Evolutionary conservation across 257 asterid species (phyloP).

Genomic region (Coffea canephora): DNA sequence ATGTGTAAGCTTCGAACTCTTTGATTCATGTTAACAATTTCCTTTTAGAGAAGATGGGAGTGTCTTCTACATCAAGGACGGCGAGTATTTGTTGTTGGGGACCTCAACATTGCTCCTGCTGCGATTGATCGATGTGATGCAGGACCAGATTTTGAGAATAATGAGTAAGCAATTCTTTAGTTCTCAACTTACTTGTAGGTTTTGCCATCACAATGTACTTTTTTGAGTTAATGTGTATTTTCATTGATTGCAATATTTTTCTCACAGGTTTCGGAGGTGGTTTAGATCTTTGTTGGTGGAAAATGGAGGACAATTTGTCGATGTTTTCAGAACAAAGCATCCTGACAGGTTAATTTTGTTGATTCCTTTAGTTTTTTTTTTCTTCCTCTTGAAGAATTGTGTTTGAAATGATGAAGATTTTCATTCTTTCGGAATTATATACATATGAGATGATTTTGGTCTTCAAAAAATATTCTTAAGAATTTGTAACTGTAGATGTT

Average conservation of each 20-base stretch:
- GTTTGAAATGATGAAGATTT: background rate
- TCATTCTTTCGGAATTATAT: background rate
- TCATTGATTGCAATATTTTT: conserved; percentile 4
- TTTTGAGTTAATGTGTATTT: background rate
- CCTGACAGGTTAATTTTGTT: conserved; percentile 61
- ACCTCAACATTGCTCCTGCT: conserved; percentile 87
- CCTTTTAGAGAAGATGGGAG: conserved; percentile 88
- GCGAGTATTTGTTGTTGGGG: conserved; percentile 80
- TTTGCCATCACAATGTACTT: background rate
- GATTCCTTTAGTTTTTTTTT: background rate
- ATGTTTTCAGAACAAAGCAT: conserved; percentile 75
- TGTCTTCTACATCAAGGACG: conserved; percentile 64
- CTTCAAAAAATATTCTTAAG: too few relatives aligned
- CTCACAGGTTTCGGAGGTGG: conserved; percentile 84
- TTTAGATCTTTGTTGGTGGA: conserved; percentile 75
- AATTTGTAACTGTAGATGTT: too few relatives aligned
- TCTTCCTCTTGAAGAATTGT: background rate
- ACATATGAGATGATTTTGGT: too few relatives aligned
- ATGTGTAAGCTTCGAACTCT: conserved; percentile 25
- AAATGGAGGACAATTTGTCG: conserved; percentile 69
- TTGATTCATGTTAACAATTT: conserved; percentile 36
- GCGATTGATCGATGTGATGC: conserved; percentile 90
- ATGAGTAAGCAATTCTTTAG: conserved; percentile 53
- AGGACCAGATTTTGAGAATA: conserved; percentile 81
- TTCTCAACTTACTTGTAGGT: background rate